phyloP scores from a whole-genome alignment of 164 flowering plant species.

The Amborella trichopoda region DNA sequence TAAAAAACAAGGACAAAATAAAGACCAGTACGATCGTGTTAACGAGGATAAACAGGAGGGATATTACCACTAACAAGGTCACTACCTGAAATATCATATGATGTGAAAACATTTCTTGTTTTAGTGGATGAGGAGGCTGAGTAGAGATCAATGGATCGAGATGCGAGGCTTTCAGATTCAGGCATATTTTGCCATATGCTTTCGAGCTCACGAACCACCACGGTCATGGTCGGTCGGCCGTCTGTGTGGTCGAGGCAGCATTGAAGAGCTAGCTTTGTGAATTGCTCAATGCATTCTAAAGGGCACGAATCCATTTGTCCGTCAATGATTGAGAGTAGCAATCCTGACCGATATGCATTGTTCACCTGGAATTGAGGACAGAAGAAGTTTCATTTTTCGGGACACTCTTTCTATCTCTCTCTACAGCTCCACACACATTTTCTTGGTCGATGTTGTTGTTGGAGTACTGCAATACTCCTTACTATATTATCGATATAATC shows the following conservation, averaged over 20 bases:
- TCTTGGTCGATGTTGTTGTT: too few species aligned
- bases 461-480: too few species aligned
- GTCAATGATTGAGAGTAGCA: conserved; percentile 39
- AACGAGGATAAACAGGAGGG: conserved; percentile 55
- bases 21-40: too few species aligned
- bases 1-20: too few species aligned
- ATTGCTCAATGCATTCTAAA: conserved; percentile 38
- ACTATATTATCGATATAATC: too few species aligned
- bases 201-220: conserved; percentile 57
- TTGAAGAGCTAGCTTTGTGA: conserved; percentile 33
- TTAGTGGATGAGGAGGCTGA: conserved; percentile 10
- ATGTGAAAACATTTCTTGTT: conserved; percentile 23
- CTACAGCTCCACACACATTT: too few species aligned
- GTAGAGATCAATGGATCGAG: conserved; percentile 11
- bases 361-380: conserved; percentile 28
- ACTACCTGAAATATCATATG: conserved; percentile 57
- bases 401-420: background rate
- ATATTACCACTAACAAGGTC: conserved; percentile 55
- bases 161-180: conserved; percentile 14
- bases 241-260: conserved; percentile 46
- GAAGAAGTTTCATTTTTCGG: background rate
- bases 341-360: conserved; percentile 32
- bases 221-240: conserved; percentile 45
- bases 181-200: conserved; percentile 29
- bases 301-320: conserved; percentile 42